A percentile compares a stretch with the other conserved stretches of the same genome.
Conservation (phyloP, 2,329 filamentous ascomycete species). For the Rutstroemia sp. region DNA sequence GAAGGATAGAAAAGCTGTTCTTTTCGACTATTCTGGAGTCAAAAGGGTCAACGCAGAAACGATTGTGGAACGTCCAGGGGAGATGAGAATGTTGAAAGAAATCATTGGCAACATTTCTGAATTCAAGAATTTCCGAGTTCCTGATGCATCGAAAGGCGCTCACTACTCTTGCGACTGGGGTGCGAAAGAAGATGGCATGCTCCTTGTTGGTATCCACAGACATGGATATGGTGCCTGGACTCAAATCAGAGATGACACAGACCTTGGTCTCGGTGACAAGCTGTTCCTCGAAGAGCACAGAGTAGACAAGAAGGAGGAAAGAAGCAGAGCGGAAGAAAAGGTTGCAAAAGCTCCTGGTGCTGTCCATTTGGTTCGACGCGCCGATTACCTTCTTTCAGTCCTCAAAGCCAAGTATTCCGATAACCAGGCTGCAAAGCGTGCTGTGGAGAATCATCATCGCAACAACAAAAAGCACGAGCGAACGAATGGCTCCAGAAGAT, state of each 20-base stretch:
- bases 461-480: constrained; percentile 75
- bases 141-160: constrained; percentile 86
- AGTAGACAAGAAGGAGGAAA: constrained; percentile 95
- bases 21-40: constrained; percentile 89
- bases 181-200: constrained; percentile 91
- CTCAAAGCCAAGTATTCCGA: constrained; percentile 77
- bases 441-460: constrained; percentile 87
- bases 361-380: constrained; percentile 88
- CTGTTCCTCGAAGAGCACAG: constrained; percentile 96
- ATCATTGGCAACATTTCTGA: constrained; percentile 62
- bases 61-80: constrained; percentile 80
- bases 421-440: constrained; percentile 67
- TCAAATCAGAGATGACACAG: constrained; percentile 84
- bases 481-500: constrained; percentile 50
- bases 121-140: constrained; percentile 73
- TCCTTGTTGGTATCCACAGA: constrained; percentile 84
- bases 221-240: constrained; percentile 96
- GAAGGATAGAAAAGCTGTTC: constrained; percentile 94
- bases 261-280: constrained; percentile 80
- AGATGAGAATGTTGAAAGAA: constrained; percentile 77
- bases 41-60: constrained; percentile 96
- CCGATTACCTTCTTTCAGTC: constrained; percentile 93
- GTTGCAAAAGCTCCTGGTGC: constrained; percentile 88
- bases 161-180: constrained; percentile 92
- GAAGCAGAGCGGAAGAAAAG: constrained; percentile 64